Evolutionary conservation across 768 basidiomycete species (phyloP), one percentile per base, ranked within the genome.

Genomic region (Clathrus columnatus): DNA sequence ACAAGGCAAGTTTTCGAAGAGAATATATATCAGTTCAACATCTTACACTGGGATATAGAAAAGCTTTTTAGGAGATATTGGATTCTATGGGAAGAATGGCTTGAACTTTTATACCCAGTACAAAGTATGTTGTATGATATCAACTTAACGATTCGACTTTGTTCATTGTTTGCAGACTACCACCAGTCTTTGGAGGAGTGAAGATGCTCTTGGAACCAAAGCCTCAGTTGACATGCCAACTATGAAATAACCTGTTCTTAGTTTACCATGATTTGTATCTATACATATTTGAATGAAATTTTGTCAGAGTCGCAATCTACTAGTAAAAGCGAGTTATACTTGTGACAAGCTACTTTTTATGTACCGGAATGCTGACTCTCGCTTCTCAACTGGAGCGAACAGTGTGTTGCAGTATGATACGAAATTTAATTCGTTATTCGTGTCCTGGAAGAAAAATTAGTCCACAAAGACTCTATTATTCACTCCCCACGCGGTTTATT

Each of bases 21-120:
- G 26, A 32, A 14, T n/a, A 43, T 16, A 21, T 16, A 50, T 51
- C 43, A 49, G 29, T 45, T n/a, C 20, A 41, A 27, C 21, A 50
- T 20, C 18, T 42, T 48, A 36, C 47, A 30, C 41, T 44, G 48
- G 43, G 11, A 57, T 54, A 4, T 32, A 82, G 80, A 84, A 74
- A 41, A 90, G 87, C 63, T 82, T 82, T 62, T 70, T 93, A 54
- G 92, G 92, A 21, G 90, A 94, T 64, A 80, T 91, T 45, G 84
- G 85, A 4, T 94, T 96, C 73, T 96, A 96, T 62, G 94, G 94
- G 26, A 87, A 87, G 69, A 81, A 88, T 60, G 94, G 90, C 23
- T 79, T 97, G 70, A 89, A 89, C 68, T 98, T 98, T 73, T 98
- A 93, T 67, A 98, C 95, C 2, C 87, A 93, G 69, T 86, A 91